phyloP scores from a whole-genome alignment of 2,329 filamentous ascomycete genomes.

The Beauveria sp. region DNA sequence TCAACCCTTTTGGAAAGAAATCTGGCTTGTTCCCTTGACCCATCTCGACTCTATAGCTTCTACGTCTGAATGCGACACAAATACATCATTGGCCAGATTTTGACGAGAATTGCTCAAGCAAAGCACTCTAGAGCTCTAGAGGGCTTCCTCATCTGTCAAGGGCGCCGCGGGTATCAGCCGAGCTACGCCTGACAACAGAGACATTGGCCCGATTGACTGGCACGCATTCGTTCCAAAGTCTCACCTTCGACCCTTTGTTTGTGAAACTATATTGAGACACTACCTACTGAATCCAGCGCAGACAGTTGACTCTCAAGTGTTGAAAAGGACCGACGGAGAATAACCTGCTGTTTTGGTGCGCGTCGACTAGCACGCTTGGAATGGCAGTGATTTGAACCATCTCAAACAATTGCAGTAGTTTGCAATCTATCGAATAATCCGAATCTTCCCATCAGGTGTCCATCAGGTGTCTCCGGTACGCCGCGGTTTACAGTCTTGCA shows the following conservation, averaged over 20 bases:
- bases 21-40: neutral
- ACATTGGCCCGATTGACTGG: conserved; percentile 10
- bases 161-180: neutral
- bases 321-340: conserved; percentile 8
- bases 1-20: neutral
- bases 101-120: too few relatives aligned
- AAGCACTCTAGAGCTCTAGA: neutral
- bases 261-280: conserved; percentile 5
- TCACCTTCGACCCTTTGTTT: conserved; percentile 9
- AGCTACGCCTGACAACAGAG: neutral
- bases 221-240: conserved; percentile 6
- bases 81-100: neutral
- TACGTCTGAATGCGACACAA: neutral
- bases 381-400: conserved; percentile 1
- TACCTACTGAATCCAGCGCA: neutral
- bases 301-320: neutral
- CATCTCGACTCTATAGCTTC: neutral
- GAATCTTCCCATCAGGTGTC: neutral
- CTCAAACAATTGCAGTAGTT: neutral
- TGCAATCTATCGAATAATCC: neutral
- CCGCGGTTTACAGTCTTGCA: neutral
- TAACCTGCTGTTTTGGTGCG: neutral
- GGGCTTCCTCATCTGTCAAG: neutral
- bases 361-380: conserved; percentile 6
- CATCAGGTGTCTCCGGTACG: neutral